Conservation (phyloP, 1,139 yeast species). For the Ashbya aceris region DNA sequence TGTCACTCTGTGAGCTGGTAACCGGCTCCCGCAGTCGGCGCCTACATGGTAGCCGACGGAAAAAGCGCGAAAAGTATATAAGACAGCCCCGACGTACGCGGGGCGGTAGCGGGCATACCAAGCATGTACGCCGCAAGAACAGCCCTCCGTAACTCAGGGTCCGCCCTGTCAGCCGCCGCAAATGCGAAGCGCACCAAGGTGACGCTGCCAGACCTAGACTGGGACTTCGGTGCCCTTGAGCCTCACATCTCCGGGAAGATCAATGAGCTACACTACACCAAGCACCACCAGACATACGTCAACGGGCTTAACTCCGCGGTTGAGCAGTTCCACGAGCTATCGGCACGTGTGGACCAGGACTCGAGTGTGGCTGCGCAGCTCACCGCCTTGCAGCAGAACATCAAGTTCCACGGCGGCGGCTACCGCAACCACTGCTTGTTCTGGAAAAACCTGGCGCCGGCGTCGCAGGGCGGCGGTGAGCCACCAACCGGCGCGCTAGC, state of each 20-base stretch:
- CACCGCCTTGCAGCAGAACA: slow-evolving; percentile 54
- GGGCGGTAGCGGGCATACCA: too few relatives aligned
- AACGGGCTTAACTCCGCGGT: slow-evolving; percentile 77
- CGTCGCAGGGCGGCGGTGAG: slow-evolving; percentile 76
- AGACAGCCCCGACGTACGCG: too few relatives aligned
- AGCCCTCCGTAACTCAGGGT: too few relatives aligned
- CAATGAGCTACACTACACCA: slow-evolving; percentile 81
- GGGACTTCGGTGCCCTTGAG: slow-evolving; percentile 82
- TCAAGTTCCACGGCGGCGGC: slow-evolving; percentile 96
- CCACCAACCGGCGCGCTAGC: slow-evolving; percentile 52
- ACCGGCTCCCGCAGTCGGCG: too few relatives aligned
- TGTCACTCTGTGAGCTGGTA: too few relatives aligned
- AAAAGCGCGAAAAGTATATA: too few relatives aligned
- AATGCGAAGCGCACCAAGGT: slow-evolving; percentile 47
- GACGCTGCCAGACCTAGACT: slow-evolving; percentile 76
- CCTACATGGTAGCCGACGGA: too few relatives aligned
- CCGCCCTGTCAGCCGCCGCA: neutral
- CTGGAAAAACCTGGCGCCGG: slow-evolving; percentile 90
- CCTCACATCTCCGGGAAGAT: slow-evolving; percentile 85
- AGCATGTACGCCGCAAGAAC: too few relatives aligned
- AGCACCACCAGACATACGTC: slow-evolving; percentile 94
- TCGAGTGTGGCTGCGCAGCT: slow-evolving; percentile 34
- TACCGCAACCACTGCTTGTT: slow-evolving; percentile 77
- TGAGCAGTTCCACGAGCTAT: slow-evolving; percentile 71
- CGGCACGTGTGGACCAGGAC: slow-evolving; percentile 53